These are phyloP conservation scores for Eimeria praecox DNA, from an alignment of 169 alveolate genomes.

Conservation along the genomic window DNA sequence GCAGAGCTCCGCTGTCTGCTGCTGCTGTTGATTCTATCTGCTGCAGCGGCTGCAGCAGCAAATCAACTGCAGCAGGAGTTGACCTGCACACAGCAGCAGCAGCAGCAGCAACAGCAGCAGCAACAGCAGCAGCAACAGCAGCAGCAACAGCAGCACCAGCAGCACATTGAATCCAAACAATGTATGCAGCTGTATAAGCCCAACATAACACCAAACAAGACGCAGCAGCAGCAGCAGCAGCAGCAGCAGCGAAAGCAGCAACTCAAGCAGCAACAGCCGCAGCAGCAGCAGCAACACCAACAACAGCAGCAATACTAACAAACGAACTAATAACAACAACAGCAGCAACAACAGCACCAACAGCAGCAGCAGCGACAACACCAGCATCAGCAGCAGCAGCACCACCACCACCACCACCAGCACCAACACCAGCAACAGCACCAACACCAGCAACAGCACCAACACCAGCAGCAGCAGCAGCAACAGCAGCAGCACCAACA, in stretches of 20 bases:
- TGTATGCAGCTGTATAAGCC: too few relatives aligned
- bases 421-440: background rate
- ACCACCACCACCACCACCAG: background rate
- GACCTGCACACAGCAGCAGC: slow-evolving; percentile 60
- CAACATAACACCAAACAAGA: too few relatives aligned
- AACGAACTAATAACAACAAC: too few relatives aligned
- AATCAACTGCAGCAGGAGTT: slow-evolving; percentile 41
- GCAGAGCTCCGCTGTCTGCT: slow-evolving; percentile 54
- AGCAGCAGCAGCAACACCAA: background rate
- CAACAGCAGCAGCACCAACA: too few relatives aligned
- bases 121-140: slow-evolving; percentile 63
- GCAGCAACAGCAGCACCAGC: slow-evolving; percentile 66
- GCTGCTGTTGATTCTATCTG: slow-evolving; percentile 8
- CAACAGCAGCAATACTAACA: too few relatives aligned
- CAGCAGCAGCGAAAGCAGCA: background rate
- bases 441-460: background rate
- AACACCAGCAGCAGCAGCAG: slow-evolving; percentile 11
- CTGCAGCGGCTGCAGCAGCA: slow-evolving; percentile 80
- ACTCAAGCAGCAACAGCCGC: background rate
- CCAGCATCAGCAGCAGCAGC: too few relatives aligned
- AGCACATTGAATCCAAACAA: background rate
- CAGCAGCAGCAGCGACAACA: background rate
- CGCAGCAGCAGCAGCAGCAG: slow-evolving; percentile 8
- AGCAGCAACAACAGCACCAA: slow-evolving; percentile 20
- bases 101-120: slow-evolving; percentile 73